A percentile compares a stretch with the other conserved stretches of the same genome.
phyloP scores from a whole-genome alignment of 1,284 basidiomycete genomes.

The Pseudozyma thailandica region DNA sequence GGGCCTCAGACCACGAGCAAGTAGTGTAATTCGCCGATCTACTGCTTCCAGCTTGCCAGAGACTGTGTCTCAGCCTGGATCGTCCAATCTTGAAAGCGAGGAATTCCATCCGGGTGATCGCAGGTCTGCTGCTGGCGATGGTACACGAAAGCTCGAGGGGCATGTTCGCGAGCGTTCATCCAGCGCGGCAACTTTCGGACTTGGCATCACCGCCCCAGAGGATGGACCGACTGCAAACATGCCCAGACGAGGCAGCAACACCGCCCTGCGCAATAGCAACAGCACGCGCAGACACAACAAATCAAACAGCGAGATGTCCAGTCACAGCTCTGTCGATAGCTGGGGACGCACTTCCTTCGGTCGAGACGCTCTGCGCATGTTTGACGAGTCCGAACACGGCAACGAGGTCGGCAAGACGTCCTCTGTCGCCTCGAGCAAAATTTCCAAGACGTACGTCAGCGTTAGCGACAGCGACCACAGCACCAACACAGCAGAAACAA shows the following conservation, averaged over 20 bases:
- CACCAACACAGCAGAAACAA: slow-evolving; percentile 38
- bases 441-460: slow-evolving; percentile 16
- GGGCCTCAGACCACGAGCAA: background rate
- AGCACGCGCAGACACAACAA: slow-evolving; percentile 19
- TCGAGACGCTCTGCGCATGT: slow-evolving; percentile 21
- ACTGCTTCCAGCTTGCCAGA: slow-evolving; percentile 30
- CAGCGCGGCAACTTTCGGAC: slow-evolving; percentile 12
- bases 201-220: slow-evolving; percentile 22
- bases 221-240: background rate
- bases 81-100: slow-evolving; percentile 23
- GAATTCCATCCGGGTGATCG: slow-evolving; percentile 13
- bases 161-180: slow-evolving; percentile 2
- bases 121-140: background rate
- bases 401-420: slow-evolving; percentile 2
- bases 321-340: slow-evolving; percentile 35
- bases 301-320: slow-evolving; percentile 29
- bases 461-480: slow-evolving; percentile 47
- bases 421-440: slow-evolving; percentile 21
- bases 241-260: background rate
- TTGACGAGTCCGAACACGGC: slow-evolving; percentile 16
- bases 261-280: slow-evolving; percentile 1
- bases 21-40: slow-evolving; percentile 10
- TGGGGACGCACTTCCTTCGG: slow-evolving; percentile 24
- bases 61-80: slow-evolving; percentile 30
- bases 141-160: slow-evolving; percentile 16